Evolutionary conservation across 345 rosid genomes (phyloP).

Genomic region (Hibiscus mutabilis): DNA sequence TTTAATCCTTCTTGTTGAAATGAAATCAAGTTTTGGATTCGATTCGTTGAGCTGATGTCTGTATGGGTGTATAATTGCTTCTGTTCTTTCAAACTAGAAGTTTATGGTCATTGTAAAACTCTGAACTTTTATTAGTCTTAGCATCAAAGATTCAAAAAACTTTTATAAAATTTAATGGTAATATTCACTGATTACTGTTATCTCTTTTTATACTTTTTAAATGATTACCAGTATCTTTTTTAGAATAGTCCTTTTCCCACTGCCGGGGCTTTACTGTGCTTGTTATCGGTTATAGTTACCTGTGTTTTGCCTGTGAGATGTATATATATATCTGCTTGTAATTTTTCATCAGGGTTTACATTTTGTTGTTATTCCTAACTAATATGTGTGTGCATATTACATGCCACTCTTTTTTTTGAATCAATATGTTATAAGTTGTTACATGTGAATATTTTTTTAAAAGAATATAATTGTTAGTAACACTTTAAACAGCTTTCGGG

Average conservation of each 20-base stretch:
- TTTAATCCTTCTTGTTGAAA: slow-evolving; percentile 1
- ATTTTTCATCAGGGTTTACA: background rate
- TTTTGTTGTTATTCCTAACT: background rate
- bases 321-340: background rate
- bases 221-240: background rate
- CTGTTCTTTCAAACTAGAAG: background rate
- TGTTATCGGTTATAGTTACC: background rate
- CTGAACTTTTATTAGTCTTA: background rate
- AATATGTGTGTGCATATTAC: background rate
- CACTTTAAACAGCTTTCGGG: slow-evolving; percentile 63
- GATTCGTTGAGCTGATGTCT: background rate
- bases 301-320: background rate
- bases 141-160: background rate
- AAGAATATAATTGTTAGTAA: slow-evolving; percentile 2
- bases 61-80: background rate
- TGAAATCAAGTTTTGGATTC: too few species aligned
- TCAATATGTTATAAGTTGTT: background rate
- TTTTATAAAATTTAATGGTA: background rate
- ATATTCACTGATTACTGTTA: background rate
- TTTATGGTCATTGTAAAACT: background rate
- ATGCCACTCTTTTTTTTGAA: background rate
- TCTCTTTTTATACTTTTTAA: background rate
- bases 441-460: background rate
- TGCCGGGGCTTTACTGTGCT: background rate
- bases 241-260: background rate